Percentiles rank a stretch among this genome's conserved stretches.
Evolutionary conservation across 352 stramenopile species (phyloP).

Genomic region (Phytophthora gonapodyides): DNA sequence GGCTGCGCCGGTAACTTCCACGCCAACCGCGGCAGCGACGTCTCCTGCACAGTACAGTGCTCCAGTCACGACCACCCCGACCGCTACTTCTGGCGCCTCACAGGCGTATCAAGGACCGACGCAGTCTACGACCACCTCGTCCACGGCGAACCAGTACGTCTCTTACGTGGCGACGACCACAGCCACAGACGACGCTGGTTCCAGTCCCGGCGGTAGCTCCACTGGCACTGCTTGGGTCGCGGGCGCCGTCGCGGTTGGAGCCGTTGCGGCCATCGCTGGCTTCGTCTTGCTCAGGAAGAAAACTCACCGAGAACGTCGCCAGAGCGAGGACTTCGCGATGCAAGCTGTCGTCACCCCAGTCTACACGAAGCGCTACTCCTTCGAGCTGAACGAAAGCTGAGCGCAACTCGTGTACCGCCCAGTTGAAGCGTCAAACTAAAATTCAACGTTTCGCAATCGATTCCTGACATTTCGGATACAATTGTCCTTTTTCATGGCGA

Average conservation of each 20-base stretch:
- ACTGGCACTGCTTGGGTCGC: slow-evolving; percentile 4
- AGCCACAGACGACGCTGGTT: not conserved
- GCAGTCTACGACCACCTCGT: slow-evolving; percentile 4
- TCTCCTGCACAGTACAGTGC: not conserved
- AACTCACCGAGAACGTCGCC: slow-evolving; percentile 11
- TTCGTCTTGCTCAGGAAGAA: slow-evolving; percentile 9
- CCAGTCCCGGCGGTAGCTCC: not conserved
- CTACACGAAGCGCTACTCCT: slow-evolving; percentile 11
- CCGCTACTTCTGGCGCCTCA: not conserved
- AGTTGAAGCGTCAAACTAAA: too few species aligned
- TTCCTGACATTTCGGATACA: too few species aligned
- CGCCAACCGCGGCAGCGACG: too few species aligned
- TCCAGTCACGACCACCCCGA: not conserved
- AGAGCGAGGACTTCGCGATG: slow-evolving; percentile 27
- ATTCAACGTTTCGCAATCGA: too few species aligned
- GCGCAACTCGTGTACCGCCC: too few species aligned
- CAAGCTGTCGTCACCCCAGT: slow-evolving; percentile 5
- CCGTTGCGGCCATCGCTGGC: slow-evolving; percentile 4
- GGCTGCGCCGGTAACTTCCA: too few species aligned
- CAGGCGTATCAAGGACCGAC: not conserved
- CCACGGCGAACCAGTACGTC: slow-evolving; percentile 3
- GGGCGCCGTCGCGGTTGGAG: slow-evolving; percentile 3
- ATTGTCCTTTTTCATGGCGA: slow-evolving; percentile 8
- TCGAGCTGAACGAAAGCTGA: slow-evolving; percentile 13
- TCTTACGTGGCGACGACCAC: slow-evolving; percentile 17